Evolutionary conservation across 805 yeast genomes (phyloP).

Genomic region (Lipomyces anomalus): DNA sequence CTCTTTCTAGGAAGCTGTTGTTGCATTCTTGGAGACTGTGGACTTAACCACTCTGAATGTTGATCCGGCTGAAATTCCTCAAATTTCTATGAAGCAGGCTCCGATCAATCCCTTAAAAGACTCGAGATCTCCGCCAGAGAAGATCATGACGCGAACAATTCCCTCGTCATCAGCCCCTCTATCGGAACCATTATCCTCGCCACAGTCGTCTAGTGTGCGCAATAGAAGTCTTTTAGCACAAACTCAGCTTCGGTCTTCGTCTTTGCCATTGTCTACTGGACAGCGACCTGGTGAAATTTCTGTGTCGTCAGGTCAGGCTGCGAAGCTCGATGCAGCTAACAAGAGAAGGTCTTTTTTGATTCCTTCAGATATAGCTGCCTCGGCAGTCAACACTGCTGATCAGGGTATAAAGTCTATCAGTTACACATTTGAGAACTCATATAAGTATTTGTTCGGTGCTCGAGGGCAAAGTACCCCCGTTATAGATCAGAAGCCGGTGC

Average conservation of each 20-base stretch:
- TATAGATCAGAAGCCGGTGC: slow-evolving; percentile 7
- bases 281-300: not conserved
- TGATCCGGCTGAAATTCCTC: slow-evolving; percentile 25
- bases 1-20: slow-evolving; percentile 35
- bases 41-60: slow-evolving; percentile 32
- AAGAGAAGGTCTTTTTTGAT: not conserved
- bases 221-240: not conserved
- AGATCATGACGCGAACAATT: slow-evolving; percentile 3
- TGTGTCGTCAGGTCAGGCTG: not conserved
- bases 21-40: slow-evolving; percentile 35
- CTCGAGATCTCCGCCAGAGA: too few relatives aligned
- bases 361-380: slow-evolving; percentile 29
- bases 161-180: not conserved
- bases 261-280: not conserved
- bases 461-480: not conserved
- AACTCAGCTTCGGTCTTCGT: not conserved
- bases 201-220: not conserved
- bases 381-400: slow-evolving; percentile 28
- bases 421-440: slow-evolving; percentile 33
- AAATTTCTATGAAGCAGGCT: too few relatives aligned
- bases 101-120: too few relatives aligned
- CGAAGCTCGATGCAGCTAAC: not conserved
- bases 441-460: slow-evolving; percentile 29
- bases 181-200: not conserved
- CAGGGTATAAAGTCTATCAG: slow-evolving; percentile 32